These are phyloP conservation scores for Recurvomyces mirabilis DNA, from an alignment of 495 filamentous ascomycete species.

Conservation along the genomic window DNA sequence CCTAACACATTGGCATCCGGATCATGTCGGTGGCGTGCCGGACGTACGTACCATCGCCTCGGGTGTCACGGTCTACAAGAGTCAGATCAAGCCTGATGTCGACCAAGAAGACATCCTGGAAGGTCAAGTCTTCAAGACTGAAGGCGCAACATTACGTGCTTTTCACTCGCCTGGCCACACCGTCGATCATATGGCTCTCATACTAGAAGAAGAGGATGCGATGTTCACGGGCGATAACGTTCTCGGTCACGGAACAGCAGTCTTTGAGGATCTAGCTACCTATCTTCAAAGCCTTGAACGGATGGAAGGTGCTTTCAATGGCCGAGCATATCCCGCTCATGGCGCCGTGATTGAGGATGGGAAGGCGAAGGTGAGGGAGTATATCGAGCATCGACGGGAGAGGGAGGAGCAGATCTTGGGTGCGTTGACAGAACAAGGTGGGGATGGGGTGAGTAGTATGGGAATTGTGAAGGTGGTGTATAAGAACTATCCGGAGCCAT, in stretches of 20 bases:
- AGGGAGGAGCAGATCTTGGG: constrained; percentile 73
- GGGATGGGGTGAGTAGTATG: constrained; percentile 52
- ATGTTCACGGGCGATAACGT: constrained; percentile 95
- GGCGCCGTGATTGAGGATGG: constrained; percentile 64
- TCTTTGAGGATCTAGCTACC: constrained; percentile 68
- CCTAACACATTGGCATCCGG: constrained; percentile 83
- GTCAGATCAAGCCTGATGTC: constrained; percentile 32
- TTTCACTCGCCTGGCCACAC: constrained; percentile 79
- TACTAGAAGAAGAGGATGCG: constrained; percentile 59
- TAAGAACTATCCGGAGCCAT: constrained; percentile 57
- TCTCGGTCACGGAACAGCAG: constrained; percentile 82
- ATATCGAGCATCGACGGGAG: constrained; percentile 66
- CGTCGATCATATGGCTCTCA: constrained; percentile 61
- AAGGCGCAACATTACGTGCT: constrained; percentile 67
- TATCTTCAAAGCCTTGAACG: constrained; percentile 64
- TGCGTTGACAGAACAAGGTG: constrained; percentile 40
- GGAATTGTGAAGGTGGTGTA: constrained; percentile 83
- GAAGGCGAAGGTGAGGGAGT: constrained; percentile 56
- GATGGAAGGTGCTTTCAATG: constrained; percentile 52
- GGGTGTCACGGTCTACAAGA: constrained; percentile 43
- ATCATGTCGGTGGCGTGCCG: constrained; percentile 65
- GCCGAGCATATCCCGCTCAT: constrained; percentile 81
- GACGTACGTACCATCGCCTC: constrained; percentile 51
- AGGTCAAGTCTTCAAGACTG: constrained; percentile 59
- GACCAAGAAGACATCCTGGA: constrained; percentile 37